These are phyloP conservation scores for Plasmopara halstedii DNA, from an alignment of 352 stramenopile species.

Conservation along the genomic window DNA sequence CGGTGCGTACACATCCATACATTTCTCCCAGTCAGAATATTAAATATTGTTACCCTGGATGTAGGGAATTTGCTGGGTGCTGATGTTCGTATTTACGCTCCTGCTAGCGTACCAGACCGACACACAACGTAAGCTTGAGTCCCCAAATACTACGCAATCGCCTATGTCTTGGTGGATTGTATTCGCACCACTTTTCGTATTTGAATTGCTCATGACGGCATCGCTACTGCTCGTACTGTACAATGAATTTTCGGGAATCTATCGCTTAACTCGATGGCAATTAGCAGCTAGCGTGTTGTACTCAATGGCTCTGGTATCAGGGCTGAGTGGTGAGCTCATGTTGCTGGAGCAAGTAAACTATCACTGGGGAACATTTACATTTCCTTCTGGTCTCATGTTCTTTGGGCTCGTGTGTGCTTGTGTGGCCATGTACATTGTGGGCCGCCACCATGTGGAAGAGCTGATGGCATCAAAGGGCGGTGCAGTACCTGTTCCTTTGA, in stretches of 20 bases:
- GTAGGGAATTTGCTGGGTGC: constrained; percentile 68
- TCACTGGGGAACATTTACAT: constrained; percentile 63
- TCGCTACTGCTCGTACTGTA: constrained; percentile 63
- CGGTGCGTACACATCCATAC: constrained; percentile 36
- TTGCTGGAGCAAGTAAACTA: constrained; percentile 68
- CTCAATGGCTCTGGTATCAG: constrained; percentile 49
- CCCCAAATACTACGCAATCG: constrained; percentile 14
- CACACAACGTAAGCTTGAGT: constrained; percentile 30
- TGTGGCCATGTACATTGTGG: constrained; percentile 76
- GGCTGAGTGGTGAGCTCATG: constrained; percentile 62
- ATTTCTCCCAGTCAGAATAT: no score
- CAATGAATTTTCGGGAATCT: constrained; percentile 69
- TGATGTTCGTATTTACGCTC: constrained; percentile 74
- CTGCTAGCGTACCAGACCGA: constrained; percentile 74
- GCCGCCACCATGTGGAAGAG: constrained; percentile 67
- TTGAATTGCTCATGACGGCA: constrained; percentile 51
- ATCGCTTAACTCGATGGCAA: constrained; percentile 69
- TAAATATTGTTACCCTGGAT: not conserved
- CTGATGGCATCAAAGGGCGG: constrained; percentile 75
- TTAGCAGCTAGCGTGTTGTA: constrained; percentile 69
- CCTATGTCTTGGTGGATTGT: constrained; percentile 71
- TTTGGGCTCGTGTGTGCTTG: constrained; percentile 66
- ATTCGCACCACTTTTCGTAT: constrained; percentile 52
- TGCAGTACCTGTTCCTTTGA: constrained; percentile 70
- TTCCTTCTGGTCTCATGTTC: constrained; percentile 70